phyloP scores from a whole-genome alignment of 2,329 filamentous ascomycete species.

The Colletotrichum destructivum region DNA sequence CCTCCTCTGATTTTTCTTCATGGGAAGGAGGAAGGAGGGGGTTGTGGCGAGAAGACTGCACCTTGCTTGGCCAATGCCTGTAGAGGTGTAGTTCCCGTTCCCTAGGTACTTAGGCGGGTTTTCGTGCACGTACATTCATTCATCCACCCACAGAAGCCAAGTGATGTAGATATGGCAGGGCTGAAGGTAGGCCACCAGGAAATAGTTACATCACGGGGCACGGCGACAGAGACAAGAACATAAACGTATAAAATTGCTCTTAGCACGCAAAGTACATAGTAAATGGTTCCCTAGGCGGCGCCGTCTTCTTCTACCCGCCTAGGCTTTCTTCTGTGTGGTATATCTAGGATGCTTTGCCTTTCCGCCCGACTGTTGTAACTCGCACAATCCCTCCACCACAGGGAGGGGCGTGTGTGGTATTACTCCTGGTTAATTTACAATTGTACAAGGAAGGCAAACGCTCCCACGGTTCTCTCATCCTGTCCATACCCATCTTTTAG shows the following conservation, averaged over 20 bases:
- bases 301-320: neutral
- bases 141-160: too few relatives aligned
- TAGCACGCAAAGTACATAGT: conserved; percentile 12
- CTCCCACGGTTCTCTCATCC: conserved; percentile 16
- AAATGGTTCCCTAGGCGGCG: conserved; percentile 5
- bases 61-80: too few relatives aligned
- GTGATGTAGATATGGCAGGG: too few relatives aligned
- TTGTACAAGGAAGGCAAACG: conserved; percentile 16
- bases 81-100: too few relatives aligned
- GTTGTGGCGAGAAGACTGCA: too few relatives aligned
- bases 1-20: too few relatives aligned
- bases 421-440: conserved; percentile 21
- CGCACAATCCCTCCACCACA: conserved; percentile 10
- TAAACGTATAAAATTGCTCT: conserved; percentile 6
- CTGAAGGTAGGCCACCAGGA: neutral
- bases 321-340: neutral
- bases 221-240: neutral
- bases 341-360: conserved; percentile 15
- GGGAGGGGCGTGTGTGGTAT: conserved; percentile 7
- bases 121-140: neutral
- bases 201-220: neutral
- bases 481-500: conserved; percentile 16
- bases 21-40: too few relatives aligned
- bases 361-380: neutral
- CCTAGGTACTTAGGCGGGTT: neutral